Conservation (phyloP, 805 yeast genomes). For the Dipodascus albidus region DNA sequence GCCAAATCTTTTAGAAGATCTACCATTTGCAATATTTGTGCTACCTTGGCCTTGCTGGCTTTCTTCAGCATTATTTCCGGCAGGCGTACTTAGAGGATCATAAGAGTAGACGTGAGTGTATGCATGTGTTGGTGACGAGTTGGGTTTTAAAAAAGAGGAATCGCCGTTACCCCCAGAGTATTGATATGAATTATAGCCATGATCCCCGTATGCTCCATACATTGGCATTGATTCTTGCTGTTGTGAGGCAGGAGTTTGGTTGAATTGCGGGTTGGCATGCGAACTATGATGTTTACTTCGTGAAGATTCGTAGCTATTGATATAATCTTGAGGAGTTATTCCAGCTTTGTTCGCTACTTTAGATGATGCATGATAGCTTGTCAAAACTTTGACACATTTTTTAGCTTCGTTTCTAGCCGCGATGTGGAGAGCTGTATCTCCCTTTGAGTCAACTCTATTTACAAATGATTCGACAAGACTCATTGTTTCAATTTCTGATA, state of each 20-base stretch:
- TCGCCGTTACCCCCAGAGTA: not conserved
- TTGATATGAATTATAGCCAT: not conserved
- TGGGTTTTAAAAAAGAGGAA: not conserved
- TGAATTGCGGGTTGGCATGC: slow-evolving; percentile 8
- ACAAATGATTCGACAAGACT: slow-evolving; percentile 38
- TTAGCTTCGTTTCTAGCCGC: slow-evolving; percentile 50
- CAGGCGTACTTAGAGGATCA: not conserved
- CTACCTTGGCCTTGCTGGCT: not conserved
- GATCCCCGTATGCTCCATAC: not conserved
- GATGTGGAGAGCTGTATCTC: slow-evolving; percentile 78
- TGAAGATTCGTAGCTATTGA: slow-evolving; percentile 22
- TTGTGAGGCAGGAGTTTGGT: slow-evolving; percentile 14
- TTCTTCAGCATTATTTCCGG: not conserved
- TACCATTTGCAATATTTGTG: not conserved
- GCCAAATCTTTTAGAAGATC: not conserved
- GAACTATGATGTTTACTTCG: slow-evolving; percentile 10
- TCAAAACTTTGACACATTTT: slow-evolving; percentile 31
- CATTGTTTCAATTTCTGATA: slow-evolving; percentile 51
- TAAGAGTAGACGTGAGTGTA: slow-evolving; percentile 1
- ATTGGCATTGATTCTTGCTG: slow-evolving; percentile 9
- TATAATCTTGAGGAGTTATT: slow-evolving; percentile 28
- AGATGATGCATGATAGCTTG: slow-evolving; percentile 37
- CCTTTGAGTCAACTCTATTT: slow-evolving; percentile 69
- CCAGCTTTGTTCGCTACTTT: slow-evolving; percentile 32
- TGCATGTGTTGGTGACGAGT: not conserved